Percentiles rank a stretch among this genome's conserved stretches.
Evolutionary conservation across 1,284 basidiomycete species (phyloP).

Genomic region (Trichosporon inkin): DNA sequence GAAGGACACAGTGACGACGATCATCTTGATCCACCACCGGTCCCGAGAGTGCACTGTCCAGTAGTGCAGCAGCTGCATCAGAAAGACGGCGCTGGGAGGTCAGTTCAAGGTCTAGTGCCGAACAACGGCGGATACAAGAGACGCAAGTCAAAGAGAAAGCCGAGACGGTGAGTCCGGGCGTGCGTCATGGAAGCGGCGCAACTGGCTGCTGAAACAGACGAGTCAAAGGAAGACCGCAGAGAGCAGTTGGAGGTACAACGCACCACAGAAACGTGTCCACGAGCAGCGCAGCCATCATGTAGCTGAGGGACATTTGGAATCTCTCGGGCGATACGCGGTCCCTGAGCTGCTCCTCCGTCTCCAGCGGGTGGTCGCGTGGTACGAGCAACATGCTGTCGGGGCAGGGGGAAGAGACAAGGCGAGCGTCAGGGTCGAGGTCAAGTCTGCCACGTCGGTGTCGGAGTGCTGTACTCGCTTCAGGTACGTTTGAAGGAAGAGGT

Average conservation of each 20-base stretch:
- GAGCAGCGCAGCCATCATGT: slow-evolving; percentile 22
- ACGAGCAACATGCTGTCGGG: not conserved
- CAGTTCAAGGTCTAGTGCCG: too few relatives aligned
- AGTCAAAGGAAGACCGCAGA: not conserved
- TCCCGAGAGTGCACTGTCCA: slow-evolving; percentile 26
- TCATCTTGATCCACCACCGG: slow-evolving; percentile 26
- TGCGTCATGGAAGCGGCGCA: too few relatives aligned
- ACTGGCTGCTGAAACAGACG: too few relatives aligned
- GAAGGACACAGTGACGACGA: slow-evolving; percentile 17
- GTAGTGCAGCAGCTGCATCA: slow-evolving; percentile 25
- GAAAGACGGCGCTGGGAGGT: slow-evolving; percentile 23
- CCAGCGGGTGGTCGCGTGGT: not conserved
- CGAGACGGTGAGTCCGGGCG: too few relatives aligned
- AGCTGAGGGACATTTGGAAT: not conserved
- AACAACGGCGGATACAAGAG: too few relatives aligned
- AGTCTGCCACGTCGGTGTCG: too few relatives aligned
- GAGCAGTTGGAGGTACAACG: not conserved
- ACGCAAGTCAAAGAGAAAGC: too few relatives aligned
- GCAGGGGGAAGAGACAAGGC: not conserved
- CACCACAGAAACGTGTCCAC: slow-evolving; percentile 28
- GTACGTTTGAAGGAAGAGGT: too few relatives aligned
- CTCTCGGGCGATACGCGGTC: not conserved
- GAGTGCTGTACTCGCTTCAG: too few relatives aligned
- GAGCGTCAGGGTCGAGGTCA: not conserved
- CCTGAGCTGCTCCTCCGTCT: slow-evolving; percentile 1